Percentiles rank a stretch among this genome's conserved stretches.
Evolutionary conservation across 768 basidiomycete species (phyloP).

Genomic region (Mycena polygramma): DNA sequence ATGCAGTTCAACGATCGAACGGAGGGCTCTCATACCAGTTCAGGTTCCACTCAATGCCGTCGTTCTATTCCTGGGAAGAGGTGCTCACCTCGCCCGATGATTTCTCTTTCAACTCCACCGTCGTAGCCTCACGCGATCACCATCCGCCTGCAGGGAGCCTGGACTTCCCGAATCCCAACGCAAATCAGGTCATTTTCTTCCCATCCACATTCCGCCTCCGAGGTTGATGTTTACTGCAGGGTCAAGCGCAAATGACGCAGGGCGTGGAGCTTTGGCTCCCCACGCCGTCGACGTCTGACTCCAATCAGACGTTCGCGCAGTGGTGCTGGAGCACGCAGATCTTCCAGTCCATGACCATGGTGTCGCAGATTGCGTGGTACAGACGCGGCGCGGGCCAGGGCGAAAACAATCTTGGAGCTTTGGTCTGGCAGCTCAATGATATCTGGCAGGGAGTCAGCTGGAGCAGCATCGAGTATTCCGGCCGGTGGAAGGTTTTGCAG

Average conservation of each 20-base stretch:
- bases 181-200: slow-evolving; percentile 28
- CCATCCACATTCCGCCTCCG: no score
- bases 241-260: slow-evolving; percentile 65
- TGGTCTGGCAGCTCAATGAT: slow-evolving; percentile 73
- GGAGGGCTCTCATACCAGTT: neutral
- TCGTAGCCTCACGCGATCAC: slow-evolving; percentile 68
- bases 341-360: slow-evolving; percentile 71
- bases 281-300: slow-evolving; percentile 59
- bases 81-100: slow-evolving; percentile 63
- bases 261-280: slow-evolving; percentile 71
- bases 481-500: slow-evolving; percentile 71
- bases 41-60: slow-evolving; percentile 75
- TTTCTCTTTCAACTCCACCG: slow-evolving; percentile 70
- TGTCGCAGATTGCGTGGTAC: slow-evolving; percentile 72
- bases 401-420: slow-evolving; percentile 70
- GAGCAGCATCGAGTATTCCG: slow-evolving; percentile 69
- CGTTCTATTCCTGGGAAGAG: slow-evolving; percentile 72
- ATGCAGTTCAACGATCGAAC: neutral
- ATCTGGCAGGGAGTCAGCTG: slow-evolving; percentile 73
- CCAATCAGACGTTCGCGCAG: slow-evolving; percentile 72
- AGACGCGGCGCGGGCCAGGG: slow-evolving; percentile 68
- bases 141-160: slow-evolving; percentile 68
- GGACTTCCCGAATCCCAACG: slow-evolving; percentile 68
- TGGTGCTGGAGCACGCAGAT: slow-evolving; percentile 75
- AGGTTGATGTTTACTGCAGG: slow-evolving; percentile 44